These are phyloP conservation scores for Stagonosporopsis cucurbitacearum DNA, from an alignment of 2,329 filamentous ascomycete genomes.

Conservation along the genomic window DNA sequence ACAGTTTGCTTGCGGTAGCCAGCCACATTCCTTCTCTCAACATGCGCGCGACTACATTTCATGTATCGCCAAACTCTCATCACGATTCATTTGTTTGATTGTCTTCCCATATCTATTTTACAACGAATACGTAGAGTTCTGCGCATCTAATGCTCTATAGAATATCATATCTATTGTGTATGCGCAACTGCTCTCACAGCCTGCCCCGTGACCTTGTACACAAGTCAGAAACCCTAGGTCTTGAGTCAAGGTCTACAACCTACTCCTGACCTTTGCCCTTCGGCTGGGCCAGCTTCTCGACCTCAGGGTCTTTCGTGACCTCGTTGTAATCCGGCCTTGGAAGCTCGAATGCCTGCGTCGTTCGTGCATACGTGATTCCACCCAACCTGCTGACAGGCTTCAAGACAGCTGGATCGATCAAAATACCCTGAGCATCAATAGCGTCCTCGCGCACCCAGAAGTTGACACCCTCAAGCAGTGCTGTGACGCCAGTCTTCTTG, in stretches of 20 bases:
- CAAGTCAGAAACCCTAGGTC: constrained; percentile 13
- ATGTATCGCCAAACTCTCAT: too few species aligned
- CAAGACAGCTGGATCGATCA: constrained; percentile 77
- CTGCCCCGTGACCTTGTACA: constrained; percentile 6
- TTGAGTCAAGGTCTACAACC: neutral
- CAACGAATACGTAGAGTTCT: neutral
- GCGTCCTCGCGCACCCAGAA: constrained; percentile 94
- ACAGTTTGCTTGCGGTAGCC: neutral
- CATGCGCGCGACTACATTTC: neutral
- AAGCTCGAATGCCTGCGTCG: constrained; percentile 74
- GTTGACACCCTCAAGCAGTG: constrained; percentile 79
- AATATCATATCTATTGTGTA: neutral
- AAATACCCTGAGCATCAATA: constrained; percentile 74
- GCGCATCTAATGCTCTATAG: constrained; percentile 6
- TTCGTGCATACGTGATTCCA: constrained; percentile 82
- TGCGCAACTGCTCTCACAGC: neutral
- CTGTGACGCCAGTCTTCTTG: constrained; percentile 76
- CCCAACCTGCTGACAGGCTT: constrained; percentile 79
- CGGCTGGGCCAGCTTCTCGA: constrained; percentile 63
- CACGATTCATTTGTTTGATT: neutral
- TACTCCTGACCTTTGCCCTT: constrained; percentile 38
- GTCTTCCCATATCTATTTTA: neutral
- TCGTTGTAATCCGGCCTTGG: constrained; percentile 62
- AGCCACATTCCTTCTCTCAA: neutral
- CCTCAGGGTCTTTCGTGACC: constrained; percentile 58